These are phyloP conservation scores for Priceomyces castillae DNA, from an alignment of 805 yeast genomes.

Conservation along the genomic window DNA sequence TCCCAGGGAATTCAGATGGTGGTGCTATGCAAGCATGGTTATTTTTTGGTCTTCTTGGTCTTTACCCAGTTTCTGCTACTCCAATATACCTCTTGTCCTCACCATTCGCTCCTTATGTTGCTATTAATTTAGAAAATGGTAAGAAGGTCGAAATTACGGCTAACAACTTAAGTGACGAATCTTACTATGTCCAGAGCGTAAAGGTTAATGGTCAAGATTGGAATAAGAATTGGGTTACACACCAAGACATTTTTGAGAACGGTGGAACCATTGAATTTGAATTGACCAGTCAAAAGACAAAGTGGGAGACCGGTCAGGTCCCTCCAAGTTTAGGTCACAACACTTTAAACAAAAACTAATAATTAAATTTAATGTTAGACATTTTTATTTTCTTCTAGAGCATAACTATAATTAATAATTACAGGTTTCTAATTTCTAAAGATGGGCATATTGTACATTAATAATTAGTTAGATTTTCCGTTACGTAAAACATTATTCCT, in stretches of 20 bases:
- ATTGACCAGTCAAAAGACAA: slow-evolving; percentile 13
- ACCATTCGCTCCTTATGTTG: slow-evolving; percentile 25
- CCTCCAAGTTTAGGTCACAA: slow-evolving; percentile 28
- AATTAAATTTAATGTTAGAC: too few relatives aligned
- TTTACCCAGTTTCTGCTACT: slow-evolving; percentile 36
- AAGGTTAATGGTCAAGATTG: slow-evolving; percentile 25
- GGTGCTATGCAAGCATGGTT: slow-evolving; percentile 41
- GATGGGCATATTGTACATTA: neutral
- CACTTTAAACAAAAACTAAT: neutral
- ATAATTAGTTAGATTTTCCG: neutral
- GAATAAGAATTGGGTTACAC: slow-evolving; percentile 30
- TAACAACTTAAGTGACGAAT: slow-evolving; percentile 17
- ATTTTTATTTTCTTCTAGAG: too few relatives aligned
- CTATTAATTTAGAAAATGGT: slow-evolving; percentile 23
- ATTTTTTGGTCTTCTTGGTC: slow-evolving; percentile 30
- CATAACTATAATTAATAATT: too few relatives aligned
- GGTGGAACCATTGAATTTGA: slow-evolving; percentile 23
- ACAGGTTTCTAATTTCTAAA: too few relatives aligned
- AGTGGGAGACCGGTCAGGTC: slow-evolving; percentile 24
- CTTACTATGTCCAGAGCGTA: slow-evolving; percentile 27
- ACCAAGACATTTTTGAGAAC: slow-evolving; percentile 25
- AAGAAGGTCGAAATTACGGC: slow-evolving; percentile 21
- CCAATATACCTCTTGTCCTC: slow-evolving; percentile 29
- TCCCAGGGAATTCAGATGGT: slow-evolving; percentile 38
- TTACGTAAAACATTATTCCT: too few relatives aligned